A percentile compares a stretch with the other conserved stretches of the same genome.
Conservation (phyloP, 1,139 yeast genomes). For the Pneumocystis jirovecii region DNA sequence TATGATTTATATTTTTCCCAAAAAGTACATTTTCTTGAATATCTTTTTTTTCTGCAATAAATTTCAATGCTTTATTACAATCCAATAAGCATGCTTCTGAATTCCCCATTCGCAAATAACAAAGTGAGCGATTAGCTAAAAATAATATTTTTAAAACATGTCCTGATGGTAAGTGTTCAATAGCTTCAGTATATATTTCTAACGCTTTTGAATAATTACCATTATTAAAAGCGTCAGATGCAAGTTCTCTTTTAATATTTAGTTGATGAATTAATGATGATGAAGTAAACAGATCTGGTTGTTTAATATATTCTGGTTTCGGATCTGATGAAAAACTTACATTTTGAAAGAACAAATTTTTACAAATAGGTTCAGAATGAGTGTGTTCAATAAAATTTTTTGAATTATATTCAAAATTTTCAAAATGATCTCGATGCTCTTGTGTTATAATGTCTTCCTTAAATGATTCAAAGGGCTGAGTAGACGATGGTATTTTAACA, state of each 20-base stretch:
- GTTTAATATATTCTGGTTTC: background rate
- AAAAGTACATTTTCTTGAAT: slow-evolving; percentile 30
- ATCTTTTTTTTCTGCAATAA: slow-evolving; percentile 36
- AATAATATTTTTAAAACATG: slow-evolving; percentile 60
- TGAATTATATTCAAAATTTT: background rate
- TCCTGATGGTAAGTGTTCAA: slow-evolving; percentile 43
- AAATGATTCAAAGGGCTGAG: background rate
- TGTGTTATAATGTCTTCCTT: background rate
- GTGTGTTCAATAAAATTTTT: background rate
- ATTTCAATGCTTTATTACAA: slow-evolving; percentile 41
- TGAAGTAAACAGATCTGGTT: background rate
- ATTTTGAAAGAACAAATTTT: background rate
- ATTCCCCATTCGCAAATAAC: slow-evolving; percentile 59
- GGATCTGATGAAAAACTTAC: background rate
- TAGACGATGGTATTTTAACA: background rate
- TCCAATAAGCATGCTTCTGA: slow-evolving; percentile 44
- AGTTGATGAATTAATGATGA: background rate
- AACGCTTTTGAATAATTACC: slow-evolving; percentile 74
- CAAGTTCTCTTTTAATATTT: background rate
- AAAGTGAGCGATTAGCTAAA: slow-evolving; percentile 61
- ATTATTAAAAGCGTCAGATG: slow-evolving; percentile 39
- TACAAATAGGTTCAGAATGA: background rate
- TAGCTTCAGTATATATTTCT: slow-evolving; percentile 44
- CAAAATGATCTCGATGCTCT: background rate
- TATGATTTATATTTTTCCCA: slow-evolving; percentile 46